Conservation (phyloP, 345 rosid species). For the Microcos paniculata region DNA sequence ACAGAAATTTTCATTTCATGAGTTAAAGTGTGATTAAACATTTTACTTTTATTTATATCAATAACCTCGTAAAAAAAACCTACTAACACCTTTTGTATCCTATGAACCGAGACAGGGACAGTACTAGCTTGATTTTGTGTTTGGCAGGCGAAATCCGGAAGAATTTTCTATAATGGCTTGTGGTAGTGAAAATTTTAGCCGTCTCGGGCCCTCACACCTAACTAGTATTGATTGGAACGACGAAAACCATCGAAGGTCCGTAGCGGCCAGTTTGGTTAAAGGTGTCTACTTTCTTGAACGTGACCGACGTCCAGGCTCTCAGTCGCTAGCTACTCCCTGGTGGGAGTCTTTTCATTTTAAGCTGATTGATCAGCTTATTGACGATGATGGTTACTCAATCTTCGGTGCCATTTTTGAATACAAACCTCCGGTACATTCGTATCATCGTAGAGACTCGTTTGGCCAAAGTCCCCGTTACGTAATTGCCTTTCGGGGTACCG, state of each 20-base stretch:
- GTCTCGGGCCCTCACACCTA: constrained; percentile 42
- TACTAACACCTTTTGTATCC: no score
- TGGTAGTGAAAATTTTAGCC: constrained; percentile 38
- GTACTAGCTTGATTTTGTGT: no score
- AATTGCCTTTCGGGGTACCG: constrained; percentile 82
- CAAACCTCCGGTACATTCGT: no score
- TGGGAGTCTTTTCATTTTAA: constrained; percentile 70
- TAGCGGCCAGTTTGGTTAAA: constrained; percentile 74
- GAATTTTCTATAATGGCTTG: constrained; percentile 22
- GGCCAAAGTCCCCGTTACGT: constrained; percentile 54
- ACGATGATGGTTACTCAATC: constrained; percentile 56
- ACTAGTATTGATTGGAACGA: constrained; percentile 51
- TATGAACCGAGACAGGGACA: no score
- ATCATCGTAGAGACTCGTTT: no score
- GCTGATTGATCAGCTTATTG: constrained; percentile 49
- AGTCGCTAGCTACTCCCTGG: constrained; percentile 75
- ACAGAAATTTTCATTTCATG: no score
- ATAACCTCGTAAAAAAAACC: no score
- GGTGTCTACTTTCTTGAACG: constrained; percentile 71
- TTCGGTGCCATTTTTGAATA: constrained; percentile 80
- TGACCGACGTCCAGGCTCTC: constrained; percentile 61
- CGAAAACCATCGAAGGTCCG: constrained; percentile 59
- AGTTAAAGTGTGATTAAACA: no score
- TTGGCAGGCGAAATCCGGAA: no score
- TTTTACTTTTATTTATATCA: no score